A percentile compares a stretch with the other conserved stretches of the same genome.
Conservation (phyloP, 345 rosid genomes). For the Dipteronia dyeriana region DNA sequence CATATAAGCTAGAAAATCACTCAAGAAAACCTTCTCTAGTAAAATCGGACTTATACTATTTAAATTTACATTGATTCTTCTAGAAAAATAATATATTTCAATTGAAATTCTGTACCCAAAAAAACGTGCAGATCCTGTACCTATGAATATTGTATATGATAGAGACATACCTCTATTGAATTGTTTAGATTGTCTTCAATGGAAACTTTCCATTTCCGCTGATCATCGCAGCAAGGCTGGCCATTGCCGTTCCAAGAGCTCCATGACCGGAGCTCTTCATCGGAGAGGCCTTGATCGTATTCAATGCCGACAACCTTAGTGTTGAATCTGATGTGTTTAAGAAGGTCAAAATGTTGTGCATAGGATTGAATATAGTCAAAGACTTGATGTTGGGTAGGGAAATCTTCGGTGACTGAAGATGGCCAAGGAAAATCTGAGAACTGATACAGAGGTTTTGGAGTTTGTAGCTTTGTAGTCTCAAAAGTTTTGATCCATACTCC, state of each 20-base stretch:
- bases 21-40: background rate
- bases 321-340: constrained; percentile 33
- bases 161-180: constrained; percentile 20
- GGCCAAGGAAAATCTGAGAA: constrained; percentile 56
- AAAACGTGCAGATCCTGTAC: too few relatives aligned
- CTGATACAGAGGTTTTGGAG: constrained; percentile 24
- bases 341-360: constrained; percentile 36
- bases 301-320: constrained; percentile 33
- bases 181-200: constrained; percentile 20
- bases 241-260: constrained; percentile 35
- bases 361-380: constrained; percentile 34
- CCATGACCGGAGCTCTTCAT: constrained; percentile 28
- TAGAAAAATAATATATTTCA: too few relatives aligned
- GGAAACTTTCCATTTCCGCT: constrained; percentile 37
- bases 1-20: background rate
- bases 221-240: constrained; percentile 9
- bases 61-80: too few relatives aligned
- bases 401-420: constrained; percentile 27
- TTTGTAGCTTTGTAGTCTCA: constrained; percentile 36
- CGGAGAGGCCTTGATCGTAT: constrained; percentile 18
- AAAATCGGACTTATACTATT: background rate
- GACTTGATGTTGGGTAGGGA: constrained; percentile 34
- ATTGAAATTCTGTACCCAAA: too few relatives aligned
- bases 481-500: constrained; percentile 39
- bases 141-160: too few relatives aligned